phyloP scores from a whole-genome alignment of 108 stramenopile species.

The Stephanodiscus triporus region DNA sequence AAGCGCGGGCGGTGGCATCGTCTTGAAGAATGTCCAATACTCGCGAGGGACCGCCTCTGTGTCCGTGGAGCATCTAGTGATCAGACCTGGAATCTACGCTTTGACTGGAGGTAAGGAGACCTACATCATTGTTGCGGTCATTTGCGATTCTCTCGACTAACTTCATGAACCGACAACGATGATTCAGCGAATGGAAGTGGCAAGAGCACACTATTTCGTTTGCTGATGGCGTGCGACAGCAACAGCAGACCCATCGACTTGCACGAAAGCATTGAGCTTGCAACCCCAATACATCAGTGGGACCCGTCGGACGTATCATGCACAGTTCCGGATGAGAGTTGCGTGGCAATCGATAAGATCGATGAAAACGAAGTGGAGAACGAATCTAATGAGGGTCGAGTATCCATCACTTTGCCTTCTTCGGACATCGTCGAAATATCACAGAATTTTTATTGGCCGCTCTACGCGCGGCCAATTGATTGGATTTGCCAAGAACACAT shows the following conservation, averaged over 20 bases:
- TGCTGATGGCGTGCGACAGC: constrained; percentile 82
- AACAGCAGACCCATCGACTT: constrained; percentile 78
- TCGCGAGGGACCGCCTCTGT: constrained; percentile 78
- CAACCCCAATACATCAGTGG: constrained; percentile 60
- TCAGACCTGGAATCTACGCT: constrained; percentile 83
- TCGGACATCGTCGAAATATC: constrained; percentile 85
- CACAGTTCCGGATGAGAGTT: constrained; percentile 47
- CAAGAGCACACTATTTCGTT: constrained; percentile 72
- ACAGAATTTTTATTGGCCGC: constrained; percentile 88
- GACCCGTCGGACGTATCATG: constrained; percentile 53
- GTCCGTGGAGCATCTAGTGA: constrained; percentile 66
- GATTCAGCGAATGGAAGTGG: constrained; percentile 58
- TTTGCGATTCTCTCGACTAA: constrained; percentile 8
- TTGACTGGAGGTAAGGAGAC: constrained; percentile 65
- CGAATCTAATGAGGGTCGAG: constrained; percentile 10
- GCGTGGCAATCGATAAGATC: constrained; percentile 47
- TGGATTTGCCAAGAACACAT: constrained; percentile 81
- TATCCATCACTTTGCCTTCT: constrained; percentile 79
- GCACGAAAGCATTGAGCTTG: constrained; percentile 71
- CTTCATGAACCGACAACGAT: neutral
- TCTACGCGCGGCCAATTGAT: constrained; percentile 82
- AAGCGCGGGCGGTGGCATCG: constrained; percentile 30
- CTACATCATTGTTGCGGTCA: too few relatives aligned
- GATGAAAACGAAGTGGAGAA: neutral
- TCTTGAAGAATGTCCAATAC: constrained; percentile 69